Conservation (phyloP, 2,329 filamentous ascomycete species). For the Bipolaris zeicola region DNA sequence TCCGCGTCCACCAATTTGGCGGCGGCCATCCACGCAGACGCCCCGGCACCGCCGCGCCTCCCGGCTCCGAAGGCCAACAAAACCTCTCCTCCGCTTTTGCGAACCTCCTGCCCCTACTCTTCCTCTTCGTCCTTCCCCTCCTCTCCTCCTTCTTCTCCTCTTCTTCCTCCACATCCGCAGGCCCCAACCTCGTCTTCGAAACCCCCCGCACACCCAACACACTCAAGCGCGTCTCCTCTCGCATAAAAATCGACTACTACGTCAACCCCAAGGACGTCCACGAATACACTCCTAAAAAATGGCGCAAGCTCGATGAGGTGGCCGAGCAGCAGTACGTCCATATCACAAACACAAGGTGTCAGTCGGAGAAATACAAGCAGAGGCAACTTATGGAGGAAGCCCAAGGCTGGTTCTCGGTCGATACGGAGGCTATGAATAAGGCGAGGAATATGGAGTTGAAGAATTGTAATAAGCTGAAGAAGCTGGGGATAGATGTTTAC, state of each 20-base stretch:
- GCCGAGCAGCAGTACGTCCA: slow-evolving; percentile 77
- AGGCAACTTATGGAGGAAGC: slow-evolving; percentile 75
- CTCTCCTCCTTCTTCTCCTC: slow-evolving; percentile 76
- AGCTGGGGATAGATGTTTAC: slow-evolving; percentile 45
- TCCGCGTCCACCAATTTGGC: slow-evolving; percentile 95
- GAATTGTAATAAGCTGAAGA: slow-evolving; percentile 62
- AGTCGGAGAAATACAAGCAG: slow-evolving; percentile 70
- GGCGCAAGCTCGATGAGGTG: slow-evolving; percentile 73
- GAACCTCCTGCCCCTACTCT: slow-evolving; percentile 82
- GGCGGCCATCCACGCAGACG: slow-evolving; percentile 76
- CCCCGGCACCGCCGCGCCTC: slow-evolving; percentile 63
- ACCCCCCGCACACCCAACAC: slow-evolving; percentile 72
- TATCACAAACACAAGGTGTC: slow-evolving; percentile 72
- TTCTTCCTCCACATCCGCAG: slow-evolving; percentile 51
- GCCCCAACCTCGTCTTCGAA: slow-evolving; percentile 80
- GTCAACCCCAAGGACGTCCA: slow-evolving; percentile 79
- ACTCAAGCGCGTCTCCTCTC: slow-evolving; percentile 70
- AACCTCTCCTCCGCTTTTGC: slow-evolving; percentile 62
- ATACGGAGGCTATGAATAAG: slow-evolving; percentile 76
- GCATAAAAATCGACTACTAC: slow-evolving; percentile 80
- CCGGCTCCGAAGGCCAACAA: slow-evolving; percentile 58
- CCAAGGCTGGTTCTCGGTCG: slow-evolving; percentile 84
- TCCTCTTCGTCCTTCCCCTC: slow-evolving; percentile 81
- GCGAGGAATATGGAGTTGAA: slow-evolving; percentile 67
- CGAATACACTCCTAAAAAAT: slow-evolving; percentile 70